Percentiles rank a stretch among this genome's conserved stretches.
Conservation (phyloP, 805 yeast genomes). For the Kodamaea hsintzibuensis region DNA sequence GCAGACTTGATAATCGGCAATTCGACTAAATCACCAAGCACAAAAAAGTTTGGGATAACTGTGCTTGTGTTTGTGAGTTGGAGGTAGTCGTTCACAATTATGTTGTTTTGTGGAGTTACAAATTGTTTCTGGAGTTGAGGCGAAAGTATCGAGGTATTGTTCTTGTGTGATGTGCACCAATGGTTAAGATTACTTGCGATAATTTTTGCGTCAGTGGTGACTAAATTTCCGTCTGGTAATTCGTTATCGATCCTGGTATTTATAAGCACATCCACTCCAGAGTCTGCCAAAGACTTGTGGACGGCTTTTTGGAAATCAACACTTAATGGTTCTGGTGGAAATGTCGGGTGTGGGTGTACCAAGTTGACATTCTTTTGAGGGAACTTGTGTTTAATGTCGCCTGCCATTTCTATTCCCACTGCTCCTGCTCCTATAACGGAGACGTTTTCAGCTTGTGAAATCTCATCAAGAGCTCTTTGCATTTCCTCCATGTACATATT, state of each 20-base stretch:
- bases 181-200: conserved; percentile 32
- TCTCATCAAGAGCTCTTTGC: conserved; percentile 29
- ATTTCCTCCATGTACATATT: conserved; percentile 44
- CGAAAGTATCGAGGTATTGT: conserved; percentile 32
- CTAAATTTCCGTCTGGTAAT: conserved; percentile 22
- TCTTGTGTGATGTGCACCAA: conserved; percentile 38
- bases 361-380: conserved; percentile 36
- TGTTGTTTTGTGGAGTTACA: conserved; percentile 28
- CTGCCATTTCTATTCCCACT: conserved; percentile 45
- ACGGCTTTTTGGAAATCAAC: conserved; percentile 29
- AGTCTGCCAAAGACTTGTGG: conserved; percentile 24
- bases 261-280: conserved; percentile 29
- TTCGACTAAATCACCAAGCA: conserved; percentile 41
- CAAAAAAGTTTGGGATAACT: conserved; percentile 28
- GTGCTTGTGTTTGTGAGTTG: conserved; percentile 27
- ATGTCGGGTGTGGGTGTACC: conserved; percentile 36
- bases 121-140: conserved; percentile 20
- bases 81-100: conserved; percentile 38
- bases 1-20: conserved; percentile 44
- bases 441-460: conserved; percentile 32
- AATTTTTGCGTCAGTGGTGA: conserved; percentile 27
- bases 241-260: conserved; percentile 34
- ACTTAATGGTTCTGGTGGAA: conserved; percentile 41
- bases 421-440: conserved; percentile 51
- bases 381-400: conserved; percentile 35